Base-by-base conservation (phyloP, 2,329 filamentous ascomycete genomes). In the Davidsoniella neocaledoniae region DNA sequence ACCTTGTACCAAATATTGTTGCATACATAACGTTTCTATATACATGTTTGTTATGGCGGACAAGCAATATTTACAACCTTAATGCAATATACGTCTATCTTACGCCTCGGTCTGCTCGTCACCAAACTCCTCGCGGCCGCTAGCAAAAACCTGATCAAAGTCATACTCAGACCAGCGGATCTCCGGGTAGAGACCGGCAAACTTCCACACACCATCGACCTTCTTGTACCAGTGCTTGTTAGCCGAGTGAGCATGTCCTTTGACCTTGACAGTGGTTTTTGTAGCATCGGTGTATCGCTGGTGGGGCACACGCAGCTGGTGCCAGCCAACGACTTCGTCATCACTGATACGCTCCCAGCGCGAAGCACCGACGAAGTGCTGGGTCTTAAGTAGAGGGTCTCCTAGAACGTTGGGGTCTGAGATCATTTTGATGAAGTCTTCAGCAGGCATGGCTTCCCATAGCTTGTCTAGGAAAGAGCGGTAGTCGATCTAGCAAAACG, bases 401-500 rank as follows among this genome's bases (percentile, higher is more conserved):
- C 78, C 77, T 23, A 82, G 66, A 54, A 81, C 76, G 2, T 67
- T 62, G 17, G 66, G 63, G 58, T 70, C 67, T 23, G 73, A 74
- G 56, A 77, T 66, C 74, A 81, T 79, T 55, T 62, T 58, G 59
- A 80, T 65, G 64, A 72, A 81, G n/a, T 79, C 74, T 2, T 73
- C 68, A 1, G 74, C 73, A 1, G 73, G 66, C 74, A 81, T 79
- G 46, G 70, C 67, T 45, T 74, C 70, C 76, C 76, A 80, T 50
- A 73, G 61, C 59, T 72, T 72, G 61, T 76, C 68, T 48, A 76
- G 70, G 62, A 80, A 75, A 39, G 72, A 70, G 46, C 73, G 75
- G 71, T 87, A 87, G 68, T 87, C 83, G 58, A 86, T 72, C 70
- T 81, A 61, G 5, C 40, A 12, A n/a, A 25, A 48, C 59, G 66